Evolutionary conservation across 805 yeast species (phyloP).

Genomic region (Candida nemodendra): DNA sequence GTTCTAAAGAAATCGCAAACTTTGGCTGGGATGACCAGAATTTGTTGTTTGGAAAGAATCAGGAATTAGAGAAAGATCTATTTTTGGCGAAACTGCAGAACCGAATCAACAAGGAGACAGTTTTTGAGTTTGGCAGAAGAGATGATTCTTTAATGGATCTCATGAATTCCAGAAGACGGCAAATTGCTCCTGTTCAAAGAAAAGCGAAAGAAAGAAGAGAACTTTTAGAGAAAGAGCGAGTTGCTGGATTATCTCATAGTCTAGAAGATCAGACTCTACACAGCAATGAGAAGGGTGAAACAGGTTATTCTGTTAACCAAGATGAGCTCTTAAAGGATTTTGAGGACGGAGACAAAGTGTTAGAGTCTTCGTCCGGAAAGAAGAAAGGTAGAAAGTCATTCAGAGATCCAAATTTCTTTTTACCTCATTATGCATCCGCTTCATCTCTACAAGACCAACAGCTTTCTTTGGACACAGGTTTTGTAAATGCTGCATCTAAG

Average conservation of each 20-base stretch:
- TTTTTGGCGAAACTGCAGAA: slow-evolving; percentile 71
- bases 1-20: slow-evolving; percentile 73
- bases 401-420: slow-evolving; percentile 75
- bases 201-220: slow-evolving; percentile 70
- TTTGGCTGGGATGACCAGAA: slow-evolving; percentile 91
- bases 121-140: slow-evolving; percentile 79
- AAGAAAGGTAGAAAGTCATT: slow-evolving; percentile 44
- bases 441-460: slow-evolving; percentile 80
- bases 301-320: slow-evolving; percentile 41
- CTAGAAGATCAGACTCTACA: slow-evolving; percentile 72
- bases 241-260: slow-evolving; percentile 70
- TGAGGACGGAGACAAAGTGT: slow-evolving; percentile 49
- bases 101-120: slow-evolving; percentile 80
- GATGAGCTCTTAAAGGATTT: slow-evolving; percentile 47
- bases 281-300: slow-evolving; percentile 40
- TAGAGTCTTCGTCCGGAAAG: slow-evolving; percentile 21
- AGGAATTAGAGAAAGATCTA: slow-evolving; percentile 67
- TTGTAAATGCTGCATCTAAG: slow-evolving; percentile 77
- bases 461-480: slow-evolving; percentile 55
- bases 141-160: slow-evolving; percentile 72
- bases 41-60: slow-evolving; percentile 71
- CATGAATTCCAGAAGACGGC: slow-evolving; percentile 84
- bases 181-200: slow-evolving; percentile 75
- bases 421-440: slow-evolving; percentile 88
- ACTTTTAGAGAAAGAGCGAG: slow-evolving; percentile 66